A percentile compares a stretch with the other conserved stretches of the same genome.
These are phyloP conservation scores for Ceratocystis ficicola DNA, from an alignment of 2,329 filamentous ascomycete species.

Conservation along the genomic window DNA sequence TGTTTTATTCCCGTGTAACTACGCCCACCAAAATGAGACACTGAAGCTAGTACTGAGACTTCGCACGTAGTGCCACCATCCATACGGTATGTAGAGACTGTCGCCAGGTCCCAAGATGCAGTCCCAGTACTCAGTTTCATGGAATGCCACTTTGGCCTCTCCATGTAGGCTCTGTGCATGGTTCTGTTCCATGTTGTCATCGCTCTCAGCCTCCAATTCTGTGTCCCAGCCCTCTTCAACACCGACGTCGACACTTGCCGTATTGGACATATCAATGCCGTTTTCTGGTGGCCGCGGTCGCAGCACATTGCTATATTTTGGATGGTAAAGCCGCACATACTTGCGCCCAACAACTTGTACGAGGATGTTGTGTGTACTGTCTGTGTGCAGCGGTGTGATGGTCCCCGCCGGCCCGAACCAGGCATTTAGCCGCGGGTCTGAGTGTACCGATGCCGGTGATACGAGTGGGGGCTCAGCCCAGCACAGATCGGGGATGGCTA, in stretches of 20 bases:
- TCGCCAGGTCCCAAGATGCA: constrained; percentile 71
- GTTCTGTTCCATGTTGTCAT: constrained; percentile 28
- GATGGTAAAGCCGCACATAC: constrained; percentile 80
- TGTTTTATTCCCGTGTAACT: background rate
- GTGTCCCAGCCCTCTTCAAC: constrained; percentile 50
- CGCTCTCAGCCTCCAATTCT: constrained; percentile 21
- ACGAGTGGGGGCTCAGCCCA: constrained; percentile 54
- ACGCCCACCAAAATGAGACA: constrained; percentile 94
- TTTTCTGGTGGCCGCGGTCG: constrained; percentile 50
- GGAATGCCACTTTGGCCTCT: constrained; percentile 35
- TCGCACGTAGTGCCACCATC: constrained; percentile 97
- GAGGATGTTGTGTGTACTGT: constrained; percentile 86
- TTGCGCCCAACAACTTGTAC: constrained; percentile 82
- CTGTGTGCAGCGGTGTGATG: constrained; percentile 85
- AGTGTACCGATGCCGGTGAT: constrained; percentile 35
- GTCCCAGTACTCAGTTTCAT: constrained; percentile 55
- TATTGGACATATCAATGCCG: constrained; percentile 87
- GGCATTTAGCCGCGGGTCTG: constrained; percentile 61
- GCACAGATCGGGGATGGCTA: constrained; percentile 72
- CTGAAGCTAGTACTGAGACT: constrained; percentile 80
- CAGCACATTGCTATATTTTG: constrained; percentile 45
- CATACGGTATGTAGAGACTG: constrained; percentile 75
- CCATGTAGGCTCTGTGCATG: constrained; percentile 29
- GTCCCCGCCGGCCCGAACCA: constrained; percentile 87
- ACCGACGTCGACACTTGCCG: constrained; percentile 65